Evolutionary conservation across 345 rosid genomes (phyloP).

Genomic region (Reutealis trisperma): DNA sequence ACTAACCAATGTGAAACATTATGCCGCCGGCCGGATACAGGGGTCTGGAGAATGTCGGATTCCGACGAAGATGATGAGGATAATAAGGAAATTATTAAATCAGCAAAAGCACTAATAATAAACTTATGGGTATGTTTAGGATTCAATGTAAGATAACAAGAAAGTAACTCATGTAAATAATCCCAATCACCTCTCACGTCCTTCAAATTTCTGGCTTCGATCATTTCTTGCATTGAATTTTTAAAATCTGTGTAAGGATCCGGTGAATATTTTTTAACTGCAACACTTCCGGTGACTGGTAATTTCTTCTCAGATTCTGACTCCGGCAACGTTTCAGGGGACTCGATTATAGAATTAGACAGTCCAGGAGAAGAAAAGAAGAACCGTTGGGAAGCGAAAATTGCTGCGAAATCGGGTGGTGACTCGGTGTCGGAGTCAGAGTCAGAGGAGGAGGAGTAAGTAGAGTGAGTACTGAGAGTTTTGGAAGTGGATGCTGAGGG

Average conservation of each 20-base stretch:
- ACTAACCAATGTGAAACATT: neutral
- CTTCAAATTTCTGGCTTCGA: slow-evolving; percentile 58
- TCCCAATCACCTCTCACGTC: slow-evolving; percentile 61
- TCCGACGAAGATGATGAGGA: slow-evolving; percentile 36
- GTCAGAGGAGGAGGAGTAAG: slow-evolving; percentile 38
- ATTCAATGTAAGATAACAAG: slow-evolving; percentile 72
- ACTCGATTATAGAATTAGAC: slow-evolving; percentile 82
- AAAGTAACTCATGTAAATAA: slow-evolving; percentile 66
- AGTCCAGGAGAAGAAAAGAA: slow-evolving; percentile 90
- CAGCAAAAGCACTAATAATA: slow-evolving; percentile 77
- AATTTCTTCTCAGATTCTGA: neutral
- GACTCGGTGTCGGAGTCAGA: slow-evolving; percentile 35
- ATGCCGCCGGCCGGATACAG: slow-evolving; percentile 17
- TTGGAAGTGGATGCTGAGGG: slow-evolving; percentile 39
- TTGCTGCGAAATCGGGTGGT: slow-evolving; percentile 60
- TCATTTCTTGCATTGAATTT: slow-evolving; percentile 90
- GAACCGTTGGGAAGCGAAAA: slow-evolving; percentile 86
- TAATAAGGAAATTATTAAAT: slow-evolving; percentile 50
- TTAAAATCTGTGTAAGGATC: slow-evolving; percentile 79
- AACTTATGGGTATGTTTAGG: slow-evolving; percentile 66
- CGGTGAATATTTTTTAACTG: slow-evolving; percentile 62
- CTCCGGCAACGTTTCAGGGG: slow-evolving; percentile 24
- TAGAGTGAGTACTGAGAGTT: slow-evolving; percentile 35
- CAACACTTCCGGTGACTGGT: slow-evolving; percentile 49
- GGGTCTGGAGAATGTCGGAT: slow-evolving; percentile 15